Conservation (phyloP, 192 early-diverging fungal genomes). For the Dimargaris xerosporica region DNA sequence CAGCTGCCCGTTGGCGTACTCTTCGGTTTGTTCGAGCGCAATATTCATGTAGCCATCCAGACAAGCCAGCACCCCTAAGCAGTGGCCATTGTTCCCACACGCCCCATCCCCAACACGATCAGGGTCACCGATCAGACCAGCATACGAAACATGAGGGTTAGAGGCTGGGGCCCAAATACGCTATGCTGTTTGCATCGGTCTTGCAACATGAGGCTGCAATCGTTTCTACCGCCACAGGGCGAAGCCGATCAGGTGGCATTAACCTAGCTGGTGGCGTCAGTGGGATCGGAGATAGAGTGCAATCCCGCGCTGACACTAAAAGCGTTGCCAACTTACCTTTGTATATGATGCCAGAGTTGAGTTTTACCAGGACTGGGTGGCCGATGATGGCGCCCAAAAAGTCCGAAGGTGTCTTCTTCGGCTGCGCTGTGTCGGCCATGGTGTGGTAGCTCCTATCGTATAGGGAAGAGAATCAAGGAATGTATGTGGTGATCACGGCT, state of each 20-base stretch:
- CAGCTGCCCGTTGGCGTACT: constrained; percentile 86
- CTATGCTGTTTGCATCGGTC: too few species aligned
- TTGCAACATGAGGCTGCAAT: too few species aligned
- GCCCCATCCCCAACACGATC: too few species aligned
- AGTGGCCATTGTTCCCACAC: not conserved
- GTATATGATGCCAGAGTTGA: constrained; percentile 95
- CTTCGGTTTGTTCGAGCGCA: constrained; percentile 88
- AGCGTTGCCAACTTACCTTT: constrained; percentile 37
- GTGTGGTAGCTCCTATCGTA: not conserved
- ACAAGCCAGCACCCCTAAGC: constrained; percentile 66
- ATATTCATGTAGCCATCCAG: constrained; percentile 97
- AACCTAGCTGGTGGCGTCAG: too few species aligned
- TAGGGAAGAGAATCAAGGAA: not conserved
- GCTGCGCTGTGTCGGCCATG: constrained; percentile 6
- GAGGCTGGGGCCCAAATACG: too few species aligned
- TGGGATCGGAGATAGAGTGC: too few species aligned
- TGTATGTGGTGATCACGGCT: too few species aligned
- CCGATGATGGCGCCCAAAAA: constrained; percentile 80
- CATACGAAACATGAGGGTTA: too few species aligned
- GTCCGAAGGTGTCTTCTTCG: constrained; percentile 61
- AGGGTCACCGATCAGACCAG: too few species aligned
- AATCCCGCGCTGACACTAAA: too few species aligned
- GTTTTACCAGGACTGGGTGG: constrained; percentile 70
- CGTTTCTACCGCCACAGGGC: too few species aligned
- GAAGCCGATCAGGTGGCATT: too few species aligned